Evolutionary conservation across 106 monocot genomes (phyloP).

Genomic region (Dendrobium nobile): DNA sequence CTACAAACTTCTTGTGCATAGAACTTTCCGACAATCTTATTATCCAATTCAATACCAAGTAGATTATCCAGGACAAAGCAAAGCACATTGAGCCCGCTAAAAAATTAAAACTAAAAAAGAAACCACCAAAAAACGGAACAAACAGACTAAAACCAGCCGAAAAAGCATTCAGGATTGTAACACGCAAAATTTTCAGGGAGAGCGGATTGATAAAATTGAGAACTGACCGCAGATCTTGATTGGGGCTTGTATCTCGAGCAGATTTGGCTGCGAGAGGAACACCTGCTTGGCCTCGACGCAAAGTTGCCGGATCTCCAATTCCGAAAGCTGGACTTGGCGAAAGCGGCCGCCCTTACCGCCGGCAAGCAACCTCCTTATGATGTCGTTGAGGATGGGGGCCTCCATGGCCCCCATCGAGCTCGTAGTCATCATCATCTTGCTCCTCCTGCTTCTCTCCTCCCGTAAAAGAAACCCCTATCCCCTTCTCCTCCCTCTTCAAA

Average conservation of each 20-base stretch:
- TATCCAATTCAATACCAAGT: neutral
- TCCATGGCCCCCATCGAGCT: slow-evolving; percentile 56
- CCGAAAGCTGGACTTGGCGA: slow-evolving; percentile 53
- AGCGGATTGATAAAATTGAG: neutral
- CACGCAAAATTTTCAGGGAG: neutral
- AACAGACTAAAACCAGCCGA: neutral
- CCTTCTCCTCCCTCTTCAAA: neutral
- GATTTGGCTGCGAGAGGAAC: slow-evolving; percentile 56
- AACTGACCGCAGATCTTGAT: slow-evolving; percentile 67
- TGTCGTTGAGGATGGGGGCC: slow-evolving; percentile 36
- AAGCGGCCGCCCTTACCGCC: slow-evolving; percentile 19
- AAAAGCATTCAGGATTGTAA: neutral
- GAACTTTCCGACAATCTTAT: no score
- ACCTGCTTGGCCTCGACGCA: slow-evolving; percentile 49
- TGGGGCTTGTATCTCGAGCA: slow-evolving; percentile 47
- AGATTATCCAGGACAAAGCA: neutral
- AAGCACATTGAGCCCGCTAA: neutral
- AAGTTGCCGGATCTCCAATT: slow-evolving; percentile 67
- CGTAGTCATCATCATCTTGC: slow-evolving; percentile 58
- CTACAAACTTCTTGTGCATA: no score
- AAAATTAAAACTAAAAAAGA: neutral
- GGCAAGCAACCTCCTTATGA: slow-evolving; percentile 32
- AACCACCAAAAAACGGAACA: neutral
- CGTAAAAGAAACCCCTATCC: neutral
- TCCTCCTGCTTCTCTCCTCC: neutral